Conservation (phyloP, 768 basidiomycete species). For the Coprinopsis strossmayeri region DNA sequence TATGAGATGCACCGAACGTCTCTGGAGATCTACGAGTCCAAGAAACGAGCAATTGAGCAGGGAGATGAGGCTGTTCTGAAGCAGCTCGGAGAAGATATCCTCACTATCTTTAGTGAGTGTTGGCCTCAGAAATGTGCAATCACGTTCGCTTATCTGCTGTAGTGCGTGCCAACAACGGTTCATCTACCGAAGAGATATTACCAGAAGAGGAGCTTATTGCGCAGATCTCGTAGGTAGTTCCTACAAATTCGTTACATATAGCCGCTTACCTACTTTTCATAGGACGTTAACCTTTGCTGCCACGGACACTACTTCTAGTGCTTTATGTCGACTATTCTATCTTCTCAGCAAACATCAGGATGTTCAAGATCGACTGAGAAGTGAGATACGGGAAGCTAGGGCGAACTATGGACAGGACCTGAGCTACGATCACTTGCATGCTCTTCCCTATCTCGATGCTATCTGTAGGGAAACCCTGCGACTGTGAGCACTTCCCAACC, state of each 20-base stretch:
- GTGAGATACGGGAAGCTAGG: slow-evolving; percentile 26
- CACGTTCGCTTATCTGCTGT: slow-evolving; percentile 11
- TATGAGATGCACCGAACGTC: slow-evolving; percentile 28
- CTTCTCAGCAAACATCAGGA: slow-evolving; percentile 27
- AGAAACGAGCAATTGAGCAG: slow-evolving; percentile 24
- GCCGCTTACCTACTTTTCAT: neutral
- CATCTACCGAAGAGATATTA: slow-evolving; percentile 22
- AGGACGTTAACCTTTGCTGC: slow-evolving; percentile 35
- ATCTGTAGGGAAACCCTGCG: slow-evolving; percentile 34
- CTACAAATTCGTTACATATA: neutral
- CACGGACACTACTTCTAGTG: slow-evolving; percentile 36
- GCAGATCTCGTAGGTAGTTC: slow-evolving; percentile 21
- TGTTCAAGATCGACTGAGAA: slow-evolving; percentile 30
- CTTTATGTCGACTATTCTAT: slow-evolving; percentile 26
- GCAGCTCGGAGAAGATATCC: slow-evolving; percentile 34
- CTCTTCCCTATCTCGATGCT: slow-evolving; percentile 33
- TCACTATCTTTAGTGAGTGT: slow-evolving; percentile 33
- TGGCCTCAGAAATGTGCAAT: neutral
- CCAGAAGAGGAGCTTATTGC: slow-evolving; percentile 30
- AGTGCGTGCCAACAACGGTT: slow-evolving; percentile 30
- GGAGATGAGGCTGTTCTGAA: slow-evolving; percentile 26
- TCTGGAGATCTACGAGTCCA: slow-evolving; percentile 25
- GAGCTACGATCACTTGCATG: slow-evolving; percentile 29
- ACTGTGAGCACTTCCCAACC: slow-evolving; percentile 20
- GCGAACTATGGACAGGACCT: slow-evolving; percentile 19